Evolutionary conservation across 148 eudicot genomes (phyloP), one percentile per base, ranked within the genome.

Genomic region (Silene conica): DNA sequence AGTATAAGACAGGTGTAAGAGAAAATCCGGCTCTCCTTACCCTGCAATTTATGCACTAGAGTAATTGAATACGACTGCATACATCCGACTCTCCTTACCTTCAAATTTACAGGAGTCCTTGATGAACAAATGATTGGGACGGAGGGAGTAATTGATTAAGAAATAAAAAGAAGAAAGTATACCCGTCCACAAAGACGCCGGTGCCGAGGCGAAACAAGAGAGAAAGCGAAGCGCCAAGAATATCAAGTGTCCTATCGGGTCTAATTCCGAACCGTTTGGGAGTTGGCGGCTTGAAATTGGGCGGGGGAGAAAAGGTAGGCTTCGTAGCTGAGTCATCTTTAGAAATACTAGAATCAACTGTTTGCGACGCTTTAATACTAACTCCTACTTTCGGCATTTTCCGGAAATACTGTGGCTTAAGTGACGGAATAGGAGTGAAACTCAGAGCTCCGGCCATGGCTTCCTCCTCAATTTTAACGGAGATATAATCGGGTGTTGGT

Each of bases 171-270:
- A 7, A n/a, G 22, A 13, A 14, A 12, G 7, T 31, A 77, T 85
- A 82, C 80, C 83, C 85, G 20, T 80, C 70, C 59, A 57, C 85
- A 67, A 85, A 85, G 61, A 82, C 87, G 54, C 87, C 85, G 31
- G 85, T 85, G 38, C 87, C 83, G 15, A 82, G 6, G 13, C 87
- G 85, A 31, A 85, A 85, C 1, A 85, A 1, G 62, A 82, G 75
- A 74, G 87, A 71, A 26, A 85, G 87, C 22, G 85, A 77, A 70
- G 85, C 79, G 19, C 80, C 83, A 21, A 85, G 70, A 13, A 82
- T 82, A 55, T 85, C 87, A 7, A 85, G 26, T 3, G 73, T 19
- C 72, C 76, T 82, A 70, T 82, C 87, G 10, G 80, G 71, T 61
- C 87, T 61, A n/a, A 85, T 41, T 8, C 63, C 73, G 69, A 80